These are phyloP conservation scores for Fraxinus sp. DNA, from an alignment of 305 asterid species.

Conservation along the genomic window DNA sequence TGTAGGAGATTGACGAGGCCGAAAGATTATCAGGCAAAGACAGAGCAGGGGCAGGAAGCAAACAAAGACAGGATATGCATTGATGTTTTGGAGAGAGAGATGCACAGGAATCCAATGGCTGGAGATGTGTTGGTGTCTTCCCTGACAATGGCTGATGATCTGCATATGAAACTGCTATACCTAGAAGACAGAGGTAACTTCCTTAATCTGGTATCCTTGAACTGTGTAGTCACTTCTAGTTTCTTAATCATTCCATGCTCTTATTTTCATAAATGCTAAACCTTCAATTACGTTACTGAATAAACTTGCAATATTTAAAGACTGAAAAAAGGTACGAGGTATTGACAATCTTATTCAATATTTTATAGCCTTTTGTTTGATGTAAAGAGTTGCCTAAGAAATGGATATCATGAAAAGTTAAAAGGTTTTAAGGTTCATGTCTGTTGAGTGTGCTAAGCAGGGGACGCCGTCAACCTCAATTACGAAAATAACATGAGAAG, in stretches of 20 bases:
- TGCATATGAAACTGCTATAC: slow-evolving; percentile 51
- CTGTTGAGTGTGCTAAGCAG: neutral
- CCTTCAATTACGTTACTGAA: neutral
- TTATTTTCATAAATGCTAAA: neutral
- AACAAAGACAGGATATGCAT: slow-evolving; percentile 59
- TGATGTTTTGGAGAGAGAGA: slow-evolving; percentile 70
- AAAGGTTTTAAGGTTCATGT: neutral
- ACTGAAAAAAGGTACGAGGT: neutral
- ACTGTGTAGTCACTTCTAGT: slow-evolving; percentile 1
- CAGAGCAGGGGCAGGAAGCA: slow-evolving; percentile 55
- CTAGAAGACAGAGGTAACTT: slow-evolving; percentile 72
- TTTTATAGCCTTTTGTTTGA: neutral
- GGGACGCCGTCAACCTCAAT: neutral
- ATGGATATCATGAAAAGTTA: neutral
- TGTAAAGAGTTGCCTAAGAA: neutral
- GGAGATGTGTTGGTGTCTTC: slow-evolving; percentile 37
- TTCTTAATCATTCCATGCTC: slow-evolving; percentile 11
- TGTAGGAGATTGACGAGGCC: slow-evolving; percentile 62
- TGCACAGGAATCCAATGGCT: slow-evolving; percentile 48
- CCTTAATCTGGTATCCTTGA: neutral
- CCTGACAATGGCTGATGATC: slow-evolving; percentile 53
- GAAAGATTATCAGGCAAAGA: slow-evolving; percentile 59
- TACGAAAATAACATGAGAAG: neutral
- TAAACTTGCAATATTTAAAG: neutral
- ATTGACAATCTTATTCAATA: neutral